phyloP scores from a whole-genome alignment of 2,329 filamentous ascomycete genomes.

The Diaporthe capsici region DNA sequence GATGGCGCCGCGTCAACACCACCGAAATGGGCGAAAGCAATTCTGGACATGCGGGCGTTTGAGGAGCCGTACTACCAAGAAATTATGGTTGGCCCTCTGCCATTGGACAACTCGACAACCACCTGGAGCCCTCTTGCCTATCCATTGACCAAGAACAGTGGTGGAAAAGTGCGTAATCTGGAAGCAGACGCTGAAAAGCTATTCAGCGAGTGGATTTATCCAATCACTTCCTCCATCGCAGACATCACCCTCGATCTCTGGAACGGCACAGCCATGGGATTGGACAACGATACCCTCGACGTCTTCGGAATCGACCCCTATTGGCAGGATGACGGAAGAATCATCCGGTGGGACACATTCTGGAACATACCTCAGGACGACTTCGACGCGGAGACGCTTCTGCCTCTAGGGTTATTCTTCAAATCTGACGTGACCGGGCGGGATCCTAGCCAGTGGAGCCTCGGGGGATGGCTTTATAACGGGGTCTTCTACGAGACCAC shows the following conservation, averaged over 20 bases:
- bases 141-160: constrained; percentile 56
- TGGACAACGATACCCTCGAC: constrained; percentile 58
- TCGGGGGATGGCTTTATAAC: constrained; percentile 68
- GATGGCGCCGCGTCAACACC: constrained; percentile 55
- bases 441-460: constrained; percentile 64
- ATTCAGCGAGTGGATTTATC: constrained; percentile 52
- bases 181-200: constrained; percentile 53
- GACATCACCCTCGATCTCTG: constrained; percentile 62
- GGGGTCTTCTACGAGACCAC: constrained; percentile 66
- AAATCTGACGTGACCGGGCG: constrained; percentile 64
- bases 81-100: constrained; percentile 65
- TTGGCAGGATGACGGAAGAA: constrained; percentile 56
- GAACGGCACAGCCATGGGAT: constrained; percentile 55
- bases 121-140: constrained; percentile 57
- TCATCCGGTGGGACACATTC: constrained; percentile 64
- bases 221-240: constrained; percentile 52
- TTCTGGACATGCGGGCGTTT: constrained; percentile 57
- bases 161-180: constrained; percentile 56
- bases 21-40: constrained; percentile 58
- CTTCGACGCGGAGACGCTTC: constrained; percentile 59
- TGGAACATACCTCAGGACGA: constrained; percentile 54
- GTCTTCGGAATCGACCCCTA: constrained; percentile 59
- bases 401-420: constrained; percentile 61
- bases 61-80: constrained; percentile 57
- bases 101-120: constrained; percentile 55